These are phyloP conservation scores for Talaromyces sp. DNA, from an alignment of 2,329 filamentous ascomycete species.

Conservation along the genomic window DNA sequence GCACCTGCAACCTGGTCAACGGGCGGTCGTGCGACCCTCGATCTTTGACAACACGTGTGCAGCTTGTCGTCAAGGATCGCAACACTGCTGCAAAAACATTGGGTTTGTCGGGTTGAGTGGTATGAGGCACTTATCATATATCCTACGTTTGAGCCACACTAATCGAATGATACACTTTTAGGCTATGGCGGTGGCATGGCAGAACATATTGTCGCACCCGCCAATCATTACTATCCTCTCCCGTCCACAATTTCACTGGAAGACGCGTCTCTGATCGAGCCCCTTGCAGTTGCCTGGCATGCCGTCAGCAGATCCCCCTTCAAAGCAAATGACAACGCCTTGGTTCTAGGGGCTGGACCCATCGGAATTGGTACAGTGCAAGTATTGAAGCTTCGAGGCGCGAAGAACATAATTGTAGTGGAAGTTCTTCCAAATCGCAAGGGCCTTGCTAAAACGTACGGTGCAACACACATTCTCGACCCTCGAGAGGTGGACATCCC, in stretches of 20 bases:
- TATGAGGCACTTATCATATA: too few species aligned
- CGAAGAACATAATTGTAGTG: not conserved
- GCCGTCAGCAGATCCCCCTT: conserved; percentile 43
- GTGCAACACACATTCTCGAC: not conserved
- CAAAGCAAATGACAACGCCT: not conserved
- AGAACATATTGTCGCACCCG: conserved; percentile 26
- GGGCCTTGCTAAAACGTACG: not conserved
- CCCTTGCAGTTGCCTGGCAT: conserved; percentile 66
- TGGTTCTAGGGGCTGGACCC: not conserved
- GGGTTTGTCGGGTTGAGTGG: conserved; percentile 56
- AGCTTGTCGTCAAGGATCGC: conserved; percentile 54
- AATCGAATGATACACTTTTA: not conserved
- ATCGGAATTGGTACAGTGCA: not conserved
- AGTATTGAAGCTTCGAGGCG: not conserved
- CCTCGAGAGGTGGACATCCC: not conserved
- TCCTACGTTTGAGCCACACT: too few species aligned
- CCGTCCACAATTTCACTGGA: conserved; percentile 22
- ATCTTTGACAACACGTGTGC: conserved; percentile 59
- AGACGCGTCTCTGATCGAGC: conserved; percentile 62
- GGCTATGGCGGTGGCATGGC: conserved; percentile 33
- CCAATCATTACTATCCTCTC: conserved; percentile 28
- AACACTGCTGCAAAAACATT: conserved; percentile 62
- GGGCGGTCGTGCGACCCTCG: conserved; percentile 62
- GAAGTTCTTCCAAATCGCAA: not conserved
- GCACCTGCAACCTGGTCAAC: conserved; percentile 54